These are phyloP conservation scores for Phytophthora fragariaefolia DNA, from an alignment of 352 stramenopile species.

Conservation along the genomic window DNA sequence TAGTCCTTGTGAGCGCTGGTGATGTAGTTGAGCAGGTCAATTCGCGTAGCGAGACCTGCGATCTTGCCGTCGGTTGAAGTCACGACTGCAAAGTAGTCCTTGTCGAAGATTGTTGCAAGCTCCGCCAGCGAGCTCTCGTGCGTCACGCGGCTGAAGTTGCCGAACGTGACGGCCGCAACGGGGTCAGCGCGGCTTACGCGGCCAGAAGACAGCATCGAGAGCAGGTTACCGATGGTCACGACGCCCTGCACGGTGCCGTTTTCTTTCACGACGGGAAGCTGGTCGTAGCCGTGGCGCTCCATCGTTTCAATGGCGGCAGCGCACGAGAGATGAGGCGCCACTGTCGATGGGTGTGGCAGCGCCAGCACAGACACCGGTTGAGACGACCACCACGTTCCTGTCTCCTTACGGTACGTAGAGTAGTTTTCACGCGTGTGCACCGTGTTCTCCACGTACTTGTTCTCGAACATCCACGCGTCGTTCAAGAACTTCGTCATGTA, in stretches of 20 bases:
- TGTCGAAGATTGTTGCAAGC: constrained; percentile 95
- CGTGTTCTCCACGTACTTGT: constrained; percentile 73
- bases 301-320: constrained; percentile 94
- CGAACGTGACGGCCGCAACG: constrained; percentile 92
- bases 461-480: constrained; percentile 94
- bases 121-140: constrained; percentile 87
- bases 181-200: constrained; percentile 82
- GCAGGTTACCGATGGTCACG: constrained; percentile 96
- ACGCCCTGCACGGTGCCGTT: constrained; percentile 89
- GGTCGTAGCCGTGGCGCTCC: constrained; percentile 90
- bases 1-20: constrained; percentile 48
- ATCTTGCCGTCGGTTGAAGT: constrained; percentile 77
- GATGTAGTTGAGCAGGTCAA: constrained; percentile 97
- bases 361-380: constrained; percentile 84
- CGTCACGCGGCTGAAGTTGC: constrained; percentile 94
- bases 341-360: constrained; percentile 86
- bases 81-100: constrained; percentile 95
- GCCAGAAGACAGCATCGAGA: constrained; percentile 88
- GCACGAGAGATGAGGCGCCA: constrained; percentile 84
- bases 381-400: constrained; percentile 92
- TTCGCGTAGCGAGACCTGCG: constrained; percentile 93
- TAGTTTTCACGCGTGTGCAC: constrained; percentile 80
- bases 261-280: constrained; percentile 77
- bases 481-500: constrained; percentile 98
- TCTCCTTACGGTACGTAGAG: constrained; percentile 67